Conservation (phyloP, 2,329 filamentous ascomycete genomes). For the Calonectria fujianensis region DNA sequence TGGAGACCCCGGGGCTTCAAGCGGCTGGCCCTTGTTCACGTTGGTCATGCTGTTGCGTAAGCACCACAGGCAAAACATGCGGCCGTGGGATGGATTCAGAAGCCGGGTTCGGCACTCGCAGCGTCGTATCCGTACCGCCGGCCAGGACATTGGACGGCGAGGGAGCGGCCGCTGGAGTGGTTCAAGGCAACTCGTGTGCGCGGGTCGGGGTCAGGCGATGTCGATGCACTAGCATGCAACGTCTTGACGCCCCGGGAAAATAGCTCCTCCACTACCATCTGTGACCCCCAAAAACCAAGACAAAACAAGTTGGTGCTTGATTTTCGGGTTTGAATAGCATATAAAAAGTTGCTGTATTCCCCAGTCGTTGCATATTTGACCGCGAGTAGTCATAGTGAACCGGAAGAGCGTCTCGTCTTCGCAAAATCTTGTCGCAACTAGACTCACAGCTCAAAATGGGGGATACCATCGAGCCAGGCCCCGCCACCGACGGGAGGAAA, state of each 20-base stretch:
- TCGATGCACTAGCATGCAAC: slow-evolving; percentile 14
- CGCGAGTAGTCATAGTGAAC: background rate
- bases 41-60: slow-evolving; percentile 8
- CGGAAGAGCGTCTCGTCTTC: too few species aligned
- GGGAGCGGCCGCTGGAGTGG: background rate
- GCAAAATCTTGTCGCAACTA: background rate
- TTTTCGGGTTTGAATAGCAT: background rate
- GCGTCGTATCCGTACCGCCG: slow-evolving; percentile 15
- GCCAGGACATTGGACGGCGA: slow-evolving; percentile 12
- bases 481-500: background rate
- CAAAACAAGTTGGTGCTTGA: background rate
- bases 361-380: too few species aligned
- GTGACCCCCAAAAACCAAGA: background rate
- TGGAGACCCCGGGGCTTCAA: background rate
- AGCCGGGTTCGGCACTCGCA: background rate
- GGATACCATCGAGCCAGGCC: slow-evolving; percentile 19
- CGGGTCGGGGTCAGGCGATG: slow-evolving; percentile 7
- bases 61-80: too few species aligned
- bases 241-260: slow-evolving; percentile 1
- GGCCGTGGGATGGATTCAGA: background rate
- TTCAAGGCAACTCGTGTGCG: background rate
- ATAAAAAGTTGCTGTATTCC: background rate
- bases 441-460: slow-evolving; percentile 11
- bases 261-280: background rate
- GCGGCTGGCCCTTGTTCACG: background rate